Evolutionary conservation across 352 stramenopile genomes (phyloP).

Genomic region (Pythium aquatile): DNA sequence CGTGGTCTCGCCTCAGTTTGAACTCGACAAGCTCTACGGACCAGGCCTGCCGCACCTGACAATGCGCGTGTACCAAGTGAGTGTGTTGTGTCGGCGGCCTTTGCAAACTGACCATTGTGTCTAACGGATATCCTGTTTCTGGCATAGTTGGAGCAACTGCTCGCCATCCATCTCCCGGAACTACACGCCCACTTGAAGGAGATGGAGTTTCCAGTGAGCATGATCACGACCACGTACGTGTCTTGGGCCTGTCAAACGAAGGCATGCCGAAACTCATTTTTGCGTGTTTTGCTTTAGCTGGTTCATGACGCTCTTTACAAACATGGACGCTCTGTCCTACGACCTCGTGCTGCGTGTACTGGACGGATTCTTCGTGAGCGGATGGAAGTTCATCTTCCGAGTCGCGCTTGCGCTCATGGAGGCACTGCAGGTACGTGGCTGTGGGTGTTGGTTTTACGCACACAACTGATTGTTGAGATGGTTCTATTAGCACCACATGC

Average conservation of each 20-base stretch:
- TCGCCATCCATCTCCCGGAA: conserved; percentile 40
- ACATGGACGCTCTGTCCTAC: conserved; percentile 67
- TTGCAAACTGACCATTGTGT: no score
- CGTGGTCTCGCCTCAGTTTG: conserved; percentile 49
- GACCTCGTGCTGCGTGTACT: conserved; percentile 59
- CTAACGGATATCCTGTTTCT: neutral
- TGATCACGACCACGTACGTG: conserved; percentile 60
- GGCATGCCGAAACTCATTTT: neutral
- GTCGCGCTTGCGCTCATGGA: conserved; percentile 58
- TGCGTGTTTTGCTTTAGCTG: conserved; percentile 33
- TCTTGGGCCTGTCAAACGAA: neutral
- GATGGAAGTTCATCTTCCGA: conserved; percentile 74
- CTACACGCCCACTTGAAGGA: conserved; percentile 44
- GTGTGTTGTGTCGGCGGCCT: neutral
- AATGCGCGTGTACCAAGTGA: conserved; percentile 66
- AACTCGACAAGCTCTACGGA: conserved; percentile 60
- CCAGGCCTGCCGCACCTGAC: conserved; percentile 56
- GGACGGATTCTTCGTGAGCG: conserved; percentile 63
- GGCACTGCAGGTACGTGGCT: conserved; percentile 37
- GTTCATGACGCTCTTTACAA: conserved; percentile 83
- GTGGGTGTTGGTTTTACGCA: no score
- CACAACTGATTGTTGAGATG: no score
- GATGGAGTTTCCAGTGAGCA: conserved; percentile 71
- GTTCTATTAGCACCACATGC: conserved; percentile 39
- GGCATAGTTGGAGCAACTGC: conserved; percentile 48